Conservation (phyloP, 2,329 filamentous ascomycete genomes). For the Pyrenophora teres region DNA sequence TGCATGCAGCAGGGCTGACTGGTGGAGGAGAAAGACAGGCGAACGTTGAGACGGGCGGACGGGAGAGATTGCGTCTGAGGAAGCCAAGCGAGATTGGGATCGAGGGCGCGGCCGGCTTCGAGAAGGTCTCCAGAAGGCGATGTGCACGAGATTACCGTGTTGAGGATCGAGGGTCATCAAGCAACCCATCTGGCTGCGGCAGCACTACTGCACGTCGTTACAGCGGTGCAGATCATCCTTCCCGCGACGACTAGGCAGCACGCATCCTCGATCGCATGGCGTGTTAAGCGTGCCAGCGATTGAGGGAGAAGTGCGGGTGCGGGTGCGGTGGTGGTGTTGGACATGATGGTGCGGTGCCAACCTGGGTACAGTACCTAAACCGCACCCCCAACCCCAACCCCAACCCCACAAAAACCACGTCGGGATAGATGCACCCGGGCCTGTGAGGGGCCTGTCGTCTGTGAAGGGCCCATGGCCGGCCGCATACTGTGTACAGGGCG, state of each 20-base stretch:
- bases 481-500: too few species aligned
- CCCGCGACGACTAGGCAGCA: slow-evolving; percentile 15
- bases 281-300: neutral
- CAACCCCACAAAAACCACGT: too few species aligned
- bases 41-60: slow-evolving; percentile 35
- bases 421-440: too few species aligned
- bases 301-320: neutral
- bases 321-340: too few species aligned
- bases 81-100: slow-evolving; percentile 24
- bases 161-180: neutral
- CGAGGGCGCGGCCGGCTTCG: slow-evolving; percentile 15
- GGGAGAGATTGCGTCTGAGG: slow-evolving; percentile 24
- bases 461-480: too few species aligned
- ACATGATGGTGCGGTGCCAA: too few species aligned
- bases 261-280: slow-evolving; percentile 8
- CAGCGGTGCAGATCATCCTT: slow-evolving; percentile 25
- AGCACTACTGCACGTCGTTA: slow-evolving; percentile 23
- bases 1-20: slow-evolving; percentile 20
- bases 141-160: slow-evolving; percentile 4
- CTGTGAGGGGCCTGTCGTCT: too few species aligned
- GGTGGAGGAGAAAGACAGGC: slow-evolving; percentile 20
- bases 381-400: too few species aligned
- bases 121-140: slow-evolving; percentile 20
- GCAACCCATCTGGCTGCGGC: slow-evolving; percentile 12
- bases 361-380: too few species aligned